These are phyloP conservation scores for Pezicula carpinea DNA, from an alignment of 2,329 filamentous ascomycete species.

Conservation along the genomic window DNA sequence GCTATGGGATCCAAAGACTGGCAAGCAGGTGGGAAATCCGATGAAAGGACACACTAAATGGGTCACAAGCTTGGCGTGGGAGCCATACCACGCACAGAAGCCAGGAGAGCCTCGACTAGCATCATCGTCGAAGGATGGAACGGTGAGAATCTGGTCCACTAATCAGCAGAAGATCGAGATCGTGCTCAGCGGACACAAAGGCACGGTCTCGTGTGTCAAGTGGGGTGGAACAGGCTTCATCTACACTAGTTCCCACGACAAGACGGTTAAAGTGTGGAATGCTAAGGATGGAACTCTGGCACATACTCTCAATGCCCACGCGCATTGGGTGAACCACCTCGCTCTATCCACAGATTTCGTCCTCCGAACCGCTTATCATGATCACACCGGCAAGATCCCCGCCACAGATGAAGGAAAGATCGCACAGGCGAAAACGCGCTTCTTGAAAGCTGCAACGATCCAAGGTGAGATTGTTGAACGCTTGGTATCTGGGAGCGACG, in stretches of 20 bases:
- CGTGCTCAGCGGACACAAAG: constrained; percentile 83
- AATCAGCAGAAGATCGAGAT: constrained; percentile 74
- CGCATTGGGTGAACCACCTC: constrained; percentile 94
- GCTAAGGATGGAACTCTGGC: constrained; percentile 71
- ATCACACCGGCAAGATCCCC: constrained; percentile 72
- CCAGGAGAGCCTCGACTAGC: constrained; percentile 73
- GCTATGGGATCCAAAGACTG: constrained; percentile 81
- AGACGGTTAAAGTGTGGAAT: constrained; percentile 89
- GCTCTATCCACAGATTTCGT: constrained; percentile 91
- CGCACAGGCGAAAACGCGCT: constrained; percentile 72
- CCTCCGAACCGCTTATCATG: constrained; percentile 78
- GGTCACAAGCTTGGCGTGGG: constrained; percentile 85
- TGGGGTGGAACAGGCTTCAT: constrained; percentile 90
- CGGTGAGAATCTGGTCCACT: constrained; percentile 81
- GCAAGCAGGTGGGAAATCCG: constrained; percentile 61
- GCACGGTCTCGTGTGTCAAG: constrained; percentile 81
- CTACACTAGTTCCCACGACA: constrained; percentile 85
- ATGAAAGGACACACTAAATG: constrained; percentile 86
- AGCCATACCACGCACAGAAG: constrained; percentile 82
- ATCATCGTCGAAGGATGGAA: constrained; percentile 85
- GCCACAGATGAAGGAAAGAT: constrained; percentile 64
- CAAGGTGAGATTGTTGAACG: constrained; percentile 76
- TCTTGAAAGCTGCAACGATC: constrained; percentile 77
- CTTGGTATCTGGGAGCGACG: constrained; percentile 85
- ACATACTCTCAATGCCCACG: constrained; percentile 76